A percentile compares a stretch with the other conserved stretches of the same genome.
Conservation (phyloP, 169 alveolate genomes). For the Perkinsus chesapeaki region DNA sequence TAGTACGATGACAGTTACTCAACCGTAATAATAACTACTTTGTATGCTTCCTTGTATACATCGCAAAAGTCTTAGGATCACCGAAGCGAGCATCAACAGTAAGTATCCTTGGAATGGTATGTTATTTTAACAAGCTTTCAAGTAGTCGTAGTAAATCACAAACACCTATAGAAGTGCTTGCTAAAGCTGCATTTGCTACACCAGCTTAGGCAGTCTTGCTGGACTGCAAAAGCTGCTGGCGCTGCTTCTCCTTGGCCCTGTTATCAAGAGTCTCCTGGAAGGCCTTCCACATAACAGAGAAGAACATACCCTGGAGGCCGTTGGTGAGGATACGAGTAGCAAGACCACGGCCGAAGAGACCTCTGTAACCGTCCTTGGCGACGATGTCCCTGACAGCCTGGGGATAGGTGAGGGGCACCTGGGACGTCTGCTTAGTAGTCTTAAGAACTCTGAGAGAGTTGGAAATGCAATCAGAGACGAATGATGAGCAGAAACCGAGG, state of each 20-base stretch:
- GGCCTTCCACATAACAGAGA: conserved; percentile 40
- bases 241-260: conserved; percentile 2
- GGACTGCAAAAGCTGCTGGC: background rate
- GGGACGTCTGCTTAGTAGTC: conserved; percentile 58
- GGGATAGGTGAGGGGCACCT: conserved; percentile 43
- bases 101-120: too few relatives aligned
- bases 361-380: conserved; percentile 47
- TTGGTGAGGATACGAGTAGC: conserved; percentile 63
- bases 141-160: too few relatives aligned
- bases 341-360: conserved; percentile 56
- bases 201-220: background rate
- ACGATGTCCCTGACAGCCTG: conserved; percentile 44
- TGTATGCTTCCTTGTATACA: too few relatives aligned
- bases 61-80: too few relatives aligned
- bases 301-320: conserved; percentile 51
- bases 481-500: conserved; percentile 62
- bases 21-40: too few relatives aligned
- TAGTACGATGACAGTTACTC: too few relatives aligned
- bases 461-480: conserved; percentile 59
- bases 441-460: conserved; percentile 67
- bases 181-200: background rate
- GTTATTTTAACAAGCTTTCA: too few relatives aligned
- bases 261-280: conserved; percentile 24
- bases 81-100: too few relatives aligned
- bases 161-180: background rate